phyloP scores from a whole-genome alignment of 352 stramenopile species.

The Globisporangium paroecandrum region DNA sequence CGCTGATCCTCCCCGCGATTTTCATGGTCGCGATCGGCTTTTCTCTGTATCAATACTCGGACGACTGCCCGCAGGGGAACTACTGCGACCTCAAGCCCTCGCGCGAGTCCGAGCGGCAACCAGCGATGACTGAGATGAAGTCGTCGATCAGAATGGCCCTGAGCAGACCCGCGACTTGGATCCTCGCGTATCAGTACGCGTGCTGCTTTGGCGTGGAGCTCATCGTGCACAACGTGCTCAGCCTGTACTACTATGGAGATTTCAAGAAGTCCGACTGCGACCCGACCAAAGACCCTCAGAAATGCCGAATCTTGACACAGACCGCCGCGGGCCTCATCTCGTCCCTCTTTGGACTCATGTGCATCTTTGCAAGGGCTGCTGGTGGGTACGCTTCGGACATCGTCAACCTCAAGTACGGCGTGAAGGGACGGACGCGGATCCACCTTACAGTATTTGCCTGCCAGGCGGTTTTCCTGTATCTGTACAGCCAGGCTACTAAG shows the following conservation, averaged over 20 bases:
- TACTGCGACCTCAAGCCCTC: slow-evolving; percentile 64
- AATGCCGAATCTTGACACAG: slow-evolving; percentile 33
- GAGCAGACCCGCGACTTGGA: slow-evolving; percentile 72
- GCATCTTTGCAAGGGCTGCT: slow-evolving; percentile 88
- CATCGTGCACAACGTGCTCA: slow-evolving; percentile 93
- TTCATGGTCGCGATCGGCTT: slow-evolving; percentile 78
- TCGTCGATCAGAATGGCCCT: slow-evolving; percentile 29
- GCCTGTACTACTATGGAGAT: slow-evolving; percentile 87
- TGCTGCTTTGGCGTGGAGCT: slow-evolving; percentile 94
- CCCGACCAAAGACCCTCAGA: slow-evolving; percentile 17
- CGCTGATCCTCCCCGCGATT: slow-evolving; percentile 85
- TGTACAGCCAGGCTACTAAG: slow-evolving; percentile 68
- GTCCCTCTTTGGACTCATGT: slow-evolving; percentile 93
- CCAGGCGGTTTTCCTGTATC: slow-evolving; percentile 76
- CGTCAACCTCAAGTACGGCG: slow-evolving; percentile 67
- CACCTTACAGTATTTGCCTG: slow-evolving; percentile 71
- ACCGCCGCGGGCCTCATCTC: slow-evolving; percentile 74
- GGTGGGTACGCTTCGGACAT: slow-evolving; percentile 84
- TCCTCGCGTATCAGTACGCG: slow-evolving; percentile 90
- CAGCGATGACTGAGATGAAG: neutral
- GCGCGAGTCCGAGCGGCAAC: neutral
- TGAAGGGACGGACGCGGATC: slow-evolving; percentile 80
- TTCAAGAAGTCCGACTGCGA: slow-evolving; percentile 67
- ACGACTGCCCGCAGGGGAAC: slow-evolving; percentile 92
- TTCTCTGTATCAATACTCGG: slow-evolving; percentile 70